Evolutionary conservation across 306 rosid genomes (phyloP), one percentile per base, ranked within the genome.

Genomic region (Cucurbita moschata): DNA sequence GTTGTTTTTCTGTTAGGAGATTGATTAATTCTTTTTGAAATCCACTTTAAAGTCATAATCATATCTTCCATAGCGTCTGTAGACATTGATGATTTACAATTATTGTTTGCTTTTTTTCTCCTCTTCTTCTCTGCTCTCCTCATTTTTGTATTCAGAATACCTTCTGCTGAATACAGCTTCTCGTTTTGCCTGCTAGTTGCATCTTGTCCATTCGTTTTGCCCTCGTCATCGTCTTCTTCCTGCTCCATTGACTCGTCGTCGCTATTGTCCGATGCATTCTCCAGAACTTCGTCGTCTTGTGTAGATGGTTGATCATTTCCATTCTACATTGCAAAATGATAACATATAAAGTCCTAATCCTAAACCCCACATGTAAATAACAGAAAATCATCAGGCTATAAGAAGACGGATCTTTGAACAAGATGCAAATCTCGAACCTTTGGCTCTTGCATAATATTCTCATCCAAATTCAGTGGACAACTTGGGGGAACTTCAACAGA

Each of bases 31-130:
- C 43, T 88, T 77, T 71, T 76, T 54, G 77, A 83, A 95, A 73
- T 95, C 99, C 74, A 87, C 88, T 79, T 83, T 91, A 79, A 95
- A 95, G 77, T 95, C 85, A 49, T 95, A 95, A 77, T 91, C 92
- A 60, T 68, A 67, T 72, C 93, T n/a, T 91, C 93, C 96, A 88
- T 84, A 26, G 87, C 84, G 55, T 85, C 91, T 1, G 76, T 73
- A 7, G 83, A 19, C 49, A 55, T 78, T 72, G 81, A 61, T 80
- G 79, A 56, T 80, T 85, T 70, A 30, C 37, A 11, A 43, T 47
- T 18, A 42, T 49, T 89, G 57, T 71, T 86, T 1, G 79, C 84
- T 68, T 87, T 91, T 77, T 88, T 95, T 81, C 78, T 87, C 78
- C 74, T 84, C 83, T 91, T 95, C 87, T 89, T 95, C 83, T 88